Conservation (phyloP, 176 grass and related monocot genomes). For the Microstegium vimineum region DNA sequence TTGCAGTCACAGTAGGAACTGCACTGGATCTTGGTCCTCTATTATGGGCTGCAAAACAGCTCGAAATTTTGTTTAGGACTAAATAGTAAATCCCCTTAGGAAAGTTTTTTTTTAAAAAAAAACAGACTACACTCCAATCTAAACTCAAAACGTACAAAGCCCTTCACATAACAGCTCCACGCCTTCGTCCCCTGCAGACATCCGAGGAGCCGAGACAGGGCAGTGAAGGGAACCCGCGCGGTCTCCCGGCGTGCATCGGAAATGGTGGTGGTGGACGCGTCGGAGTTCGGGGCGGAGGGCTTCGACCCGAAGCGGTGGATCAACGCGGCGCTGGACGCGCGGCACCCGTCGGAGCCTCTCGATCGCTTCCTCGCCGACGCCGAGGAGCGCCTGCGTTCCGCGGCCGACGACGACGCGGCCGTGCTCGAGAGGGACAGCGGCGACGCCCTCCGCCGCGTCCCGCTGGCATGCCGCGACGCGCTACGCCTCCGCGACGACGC, state of each 20-base stretch:
- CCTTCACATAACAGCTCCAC: no score
- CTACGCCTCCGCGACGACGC: conserved; percentile 89
- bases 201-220: background rate
- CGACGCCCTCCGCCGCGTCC: conserved; percentile 87
- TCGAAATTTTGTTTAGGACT: no score
- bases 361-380: conserved; percentile 75
- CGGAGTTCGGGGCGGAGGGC: conserved; percentile 77
- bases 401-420: conserved; percentile 67
- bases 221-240: background rate
- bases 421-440: conserved; percentile 82
- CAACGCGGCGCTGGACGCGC: conserved; percentile 77
- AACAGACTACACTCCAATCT: no score
- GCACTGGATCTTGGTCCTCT: no score
- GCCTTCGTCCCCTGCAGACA: background rate
- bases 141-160: no score
- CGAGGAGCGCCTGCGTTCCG: conserved; percentile 82
- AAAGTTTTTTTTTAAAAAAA: no score
- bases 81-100: no score
- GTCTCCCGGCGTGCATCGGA: background rate
- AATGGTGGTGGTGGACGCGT: conserved; percentile 87
- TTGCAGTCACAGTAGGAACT: no score
- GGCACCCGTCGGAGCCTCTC: conserved; percentile 75
- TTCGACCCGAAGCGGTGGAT: conserved; percentile 98
- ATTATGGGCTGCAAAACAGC: no score
- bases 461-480: conserved; percentile 82